Percentiles rank a stretch among this genome's conserved stretches.
These are phyloP conservation scores for Aspergillus calidoustus DNA, from an alignment of 2,329 filamentous ascomycete species.

Conservation along the genomic window DNA sequence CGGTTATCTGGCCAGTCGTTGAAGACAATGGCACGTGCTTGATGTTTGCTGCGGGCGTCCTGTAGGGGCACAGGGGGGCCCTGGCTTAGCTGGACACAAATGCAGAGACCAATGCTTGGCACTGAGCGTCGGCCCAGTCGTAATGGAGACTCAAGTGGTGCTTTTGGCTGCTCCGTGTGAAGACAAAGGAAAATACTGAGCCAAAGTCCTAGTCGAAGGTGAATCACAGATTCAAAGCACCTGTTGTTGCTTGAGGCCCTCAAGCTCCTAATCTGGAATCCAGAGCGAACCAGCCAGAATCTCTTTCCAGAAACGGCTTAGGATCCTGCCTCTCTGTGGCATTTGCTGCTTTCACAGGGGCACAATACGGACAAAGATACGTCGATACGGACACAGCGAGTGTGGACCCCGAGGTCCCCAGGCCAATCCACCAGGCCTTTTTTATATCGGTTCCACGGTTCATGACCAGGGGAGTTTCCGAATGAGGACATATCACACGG, in stretches of 20 bases:
- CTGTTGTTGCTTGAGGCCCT: neutral
- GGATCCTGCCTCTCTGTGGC: neutral
- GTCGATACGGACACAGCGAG: neutral
- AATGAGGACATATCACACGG: constrained; percentile 6
- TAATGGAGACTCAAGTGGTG: neutral
- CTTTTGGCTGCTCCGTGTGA: neutral
- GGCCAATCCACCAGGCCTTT: constrained; percentile 1
- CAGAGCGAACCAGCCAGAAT: neutral
- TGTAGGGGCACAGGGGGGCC: neutral
- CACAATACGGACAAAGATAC: neutral
- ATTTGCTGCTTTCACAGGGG: neutral
- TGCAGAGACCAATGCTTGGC: constrained; percentile 1
- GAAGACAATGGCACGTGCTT: constrained; percentile 10
- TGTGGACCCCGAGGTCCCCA: neutral
- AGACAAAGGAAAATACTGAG: neutral
- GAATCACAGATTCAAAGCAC: too few species aligned
- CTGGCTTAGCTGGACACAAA: neutral
- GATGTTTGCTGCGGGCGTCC: constrained; percentile 10
- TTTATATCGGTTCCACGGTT: constrained; percentile 11
- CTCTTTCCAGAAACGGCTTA: neutral
- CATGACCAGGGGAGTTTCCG: neutral
- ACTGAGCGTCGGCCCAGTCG: neutral
- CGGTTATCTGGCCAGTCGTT: neutral
- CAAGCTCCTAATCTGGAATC: neutral
- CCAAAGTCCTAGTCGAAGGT: neutral